phyloP scores from a whole-genome alignment of 75 land plant genomes.

The Picea glauca region DNA sequence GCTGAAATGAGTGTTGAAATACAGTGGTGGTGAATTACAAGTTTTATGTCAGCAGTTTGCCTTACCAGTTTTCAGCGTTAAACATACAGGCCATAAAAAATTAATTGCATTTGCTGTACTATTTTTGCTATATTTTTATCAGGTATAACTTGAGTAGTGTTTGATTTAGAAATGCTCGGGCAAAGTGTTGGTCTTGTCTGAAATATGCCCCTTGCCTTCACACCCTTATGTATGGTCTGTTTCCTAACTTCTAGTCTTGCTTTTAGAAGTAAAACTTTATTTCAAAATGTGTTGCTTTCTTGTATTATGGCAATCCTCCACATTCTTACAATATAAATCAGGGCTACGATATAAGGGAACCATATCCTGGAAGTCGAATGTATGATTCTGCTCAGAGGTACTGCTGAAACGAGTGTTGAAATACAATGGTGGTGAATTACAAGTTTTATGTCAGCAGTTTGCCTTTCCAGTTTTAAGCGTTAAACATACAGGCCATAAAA shows the following conservation, averaged over 20 bases:
- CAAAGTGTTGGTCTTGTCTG: not conserved
- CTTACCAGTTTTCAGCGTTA: not conserved
- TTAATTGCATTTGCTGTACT: not conserved
- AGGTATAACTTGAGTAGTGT: not conserved
- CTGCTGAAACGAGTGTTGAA: too few species aligned
- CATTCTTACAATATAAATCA: conserved; percentile 13
- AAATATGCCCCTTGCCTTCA: not conserved
- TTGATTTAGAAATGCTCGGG: not conserved
- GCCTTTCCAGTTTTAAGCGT: not conserved
- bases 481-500: not conserved
- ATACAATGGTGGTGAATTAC: too few species aligned
- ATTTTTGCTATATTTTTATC: not conserved
- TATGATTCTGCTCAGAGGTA: conserved; percentile 2
- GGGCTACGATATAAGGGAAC: conserved; percentile 33
- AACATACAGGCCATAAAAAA: too few species aligned
- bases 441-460: too few species aligned
- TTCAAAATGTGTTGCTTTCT: too few species aligned
- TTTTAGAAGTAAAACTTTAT: too few species aligned
- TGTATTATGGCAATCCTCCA: conserved; percentile 12
- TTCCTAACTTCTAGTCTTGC: too few species aligned
- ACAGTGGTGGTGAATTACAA: too few species aligned
- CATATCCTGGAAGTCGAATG: conserved; percentile 29
- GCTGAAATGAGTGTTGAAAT: too few species aligned
- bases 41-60: too few species aligned
- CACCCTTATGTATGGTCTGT: too few species aligned